Conservation (phyloP, 2,329 filamentous ascomycete genomes). For the Elsinoe fawcettii region DNA sequence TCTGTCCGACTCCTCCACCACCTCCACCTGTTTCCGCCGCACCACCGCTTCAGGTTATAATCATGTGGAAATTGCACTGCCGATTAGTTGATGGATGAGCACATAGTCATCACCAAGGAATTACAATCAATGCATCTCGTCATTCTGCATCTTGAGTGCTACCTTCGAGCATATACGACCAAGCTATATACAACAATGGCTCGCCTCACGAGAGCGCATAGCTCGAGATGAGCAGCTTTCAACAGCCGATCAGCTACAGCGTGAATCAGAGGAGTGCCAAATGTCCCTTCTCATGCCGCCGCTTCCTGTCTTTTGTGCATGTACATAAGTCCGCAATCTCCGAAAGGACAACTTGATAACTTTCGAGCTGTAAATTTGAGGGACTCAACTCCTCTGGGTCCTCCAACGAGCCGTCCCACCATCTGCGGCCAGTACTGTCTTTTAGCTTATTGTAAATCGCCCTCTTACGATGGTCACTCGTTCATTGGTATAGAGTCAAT, state of each 20-base stretch:
- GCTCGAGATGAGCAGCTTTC: too few relatives aligned
- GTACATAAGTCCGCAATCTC: neutral
- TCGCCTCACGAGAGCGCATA: too few relatives aligned
- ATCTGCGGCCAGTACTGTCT: neutral
- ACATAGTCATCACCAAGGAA: neutral
- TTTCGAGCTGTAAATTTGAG: neutral
- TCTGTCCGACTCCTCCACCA: neutral
- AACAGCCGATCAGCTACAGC: neutral
- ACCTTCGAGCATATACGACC: too few relatives aligned
- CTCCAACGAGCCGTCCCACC: neutral
- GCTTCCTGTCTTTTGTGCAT: neutral
- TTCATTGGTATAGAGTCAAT: neutral
- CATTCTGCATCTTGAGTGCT: too few relatives aligned
- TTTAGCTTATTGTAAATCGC: neutral
- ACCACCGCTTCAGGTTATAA: neutral
- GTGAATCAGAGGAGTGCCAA: neutral
- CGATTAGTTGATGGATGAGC: neutral
- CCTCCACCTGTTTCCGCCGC: neutral
- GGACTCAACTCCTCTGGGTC: neutral
- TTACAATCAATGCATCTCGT: neutral
- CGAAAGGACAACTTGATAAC: conserved; percentile 4
- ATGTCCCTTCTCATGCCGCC: neutral
- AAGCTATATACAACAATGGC: too few relatives aligned
- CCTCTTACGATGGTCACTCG: neutral
- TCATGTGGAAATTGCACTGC: neutral